Conservation (phyloP, 345 rosid species). For the Dovyalis caffra region DNA sequence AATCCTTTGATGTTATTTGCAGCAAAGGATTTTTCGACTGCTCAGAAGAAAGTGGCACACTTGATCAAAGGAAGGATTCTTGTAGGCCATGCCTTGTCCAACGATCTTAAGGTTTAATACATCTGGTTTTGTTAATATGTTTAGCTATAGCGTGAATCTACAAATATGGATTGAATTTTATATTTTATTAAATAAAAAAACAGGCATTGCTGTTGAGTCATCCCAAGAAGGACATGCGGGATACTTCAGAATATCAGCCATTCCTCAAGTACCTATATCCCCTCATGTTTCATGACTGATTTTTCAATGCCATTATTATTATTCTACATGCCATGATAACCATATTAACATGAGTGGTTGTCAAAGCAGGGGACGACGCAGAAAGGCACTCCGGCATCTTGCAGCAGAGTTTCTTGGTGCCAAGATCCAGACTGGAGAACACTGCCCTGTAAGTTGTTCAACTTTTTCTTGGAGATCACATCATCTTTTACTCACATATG, state of each 20-base stretch:
- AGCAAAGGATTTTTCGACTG: conserved; percentile 77
- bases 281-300: not conserved
- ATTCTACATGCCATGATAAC: conserved; percentile 2
- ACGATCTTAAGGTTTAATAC: conserved; percentile 79
- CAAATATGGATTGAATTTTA: conserved; percentile 5
- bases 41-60: conserved; percentile 84
- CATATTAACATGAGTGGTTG: conserved; percentile 1
- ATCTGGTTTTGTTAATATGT: conserved; percentile 5
- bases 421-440: conserved; percentile 90
- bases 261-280: conserved; percentile 65
- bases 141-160: not conserved
- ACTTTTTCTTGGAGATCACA: not conserved
- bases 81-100: conserved; percentile 91
- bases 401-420: conserved; percentile 81
- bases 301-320: conserved; percentile 5
- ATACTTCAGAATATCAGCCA: conserved; percentile 76
- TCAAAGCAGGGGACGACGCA: conserved; percentile 52
- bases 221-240: conserved; percentile 75
- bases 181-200: not conserved
- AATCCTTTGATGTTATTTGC: conserved; percentile 15
- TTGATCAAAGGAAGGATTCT: conserved; percentile 77
- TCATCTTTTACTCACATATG: not conserved
- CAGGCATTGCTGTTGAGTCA: conserved; percentile 84
- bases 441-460: conserved; percentile 71
- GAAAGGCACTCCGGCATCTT: conserved; percentile 76